Evolutionary conservation across 805 yeast species (phyloP), one percentile per base, ranked within the genome.

Genomic region (Schwanniomyces occidentalis): DNA sequence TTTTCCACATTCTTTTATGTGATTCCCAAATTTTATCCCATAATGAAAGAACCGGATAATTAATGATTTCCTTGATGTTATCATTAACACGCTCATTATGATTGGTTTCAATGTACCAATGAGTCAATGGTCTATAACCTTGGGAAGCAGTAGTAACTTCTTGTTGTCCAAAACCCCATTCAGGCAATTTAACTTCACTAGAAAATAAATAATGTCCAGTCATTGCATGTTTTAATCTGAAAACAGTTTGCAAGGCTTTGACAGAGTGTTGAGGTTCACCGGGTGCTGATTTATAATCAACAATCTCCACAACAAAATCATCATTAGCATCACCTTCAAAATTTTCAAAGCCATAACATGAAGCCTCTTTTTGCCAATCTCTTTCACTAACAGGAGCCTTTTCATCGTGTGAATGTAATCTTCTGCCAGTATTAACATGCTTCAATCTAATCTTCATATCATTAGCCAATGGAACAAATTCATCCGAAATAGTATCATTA

Each of bases 301-400:
- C 87, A 44, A 85, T 81, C 56, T 85, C 91, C 41, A 85, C 80
- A 42, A 80, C 60, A 61, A 85, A 85, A 56, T 85, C 90, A 62
- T 85, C 95, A 59, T 85, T 85, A 36, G 88, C 82, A 62, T 85
- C 93, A 60, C 95, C 95, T 16, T 54, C 78, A 49, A 84, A 85
- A 3, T 85, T 88, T 27, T 80, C 82, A 49, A 55, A 80, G 15
- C 95, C 95, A 56, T 85, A 85, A 61, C 81, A 71, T 4, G 88
- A 74, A 13, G 73, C 87, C 65, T 85, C 95, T 59, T 82, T 83
- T 64, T 83, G 90, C 93, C 93, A 85, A 51, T 85, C 95, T 40
- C 72, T 65, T 53, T 78, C 83, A 38, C 82, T 69, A 13, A 84
- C 87, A 12, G 91, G 86, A 16, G 90, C 80, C 58, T 85, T 81